Conservation (phyloP, 441 rosid genomes). For the Isatis lusitanica region DNA sequence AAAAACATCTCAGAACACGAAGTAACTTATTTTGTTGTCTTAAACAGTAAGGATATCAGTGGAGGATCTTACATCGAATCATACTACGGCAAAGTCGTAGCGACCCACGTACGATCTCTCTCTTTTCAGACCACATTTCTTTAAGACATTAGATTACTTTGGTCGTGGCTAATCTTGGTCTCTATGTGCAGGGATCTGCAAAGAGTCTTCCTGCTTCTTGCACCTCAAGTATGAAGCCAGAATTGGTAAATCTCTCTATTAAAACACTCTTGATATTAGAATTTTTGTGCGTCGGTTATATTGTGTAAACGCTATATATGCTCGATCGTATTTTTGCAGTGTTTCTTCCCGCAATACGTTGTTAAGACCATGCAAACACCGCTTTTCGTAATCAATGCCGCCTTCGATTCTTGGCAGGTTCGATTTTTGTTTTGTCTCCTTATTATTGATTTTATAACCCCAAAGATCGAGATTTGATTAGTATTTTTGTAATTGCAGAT, state of each 20-base stretch:
- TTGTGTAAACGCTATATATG: not conserved
- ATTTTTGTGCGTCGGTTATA: not conserved
- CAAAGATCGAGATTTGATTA: not conserved
- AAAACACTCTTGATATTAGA: not conserved
- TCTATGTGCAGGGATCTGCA: conserved; percentile 61
- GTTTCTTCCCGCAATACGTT: conserved; percentile 92
- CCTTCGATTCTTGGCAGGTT: conserved; percentile 98
- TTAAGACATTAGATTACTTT: not conserved
- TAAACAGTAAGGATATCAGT: conserved; percentile 69
- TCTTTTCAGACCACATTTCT: not conserved
- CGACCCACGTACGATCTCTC: conserved; percentile 55
- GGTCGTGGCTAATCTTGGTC: not conserved
- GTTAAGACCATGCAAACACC: conserved; percentile 63
- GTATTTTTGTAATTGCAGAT: conserved; percentile 42
- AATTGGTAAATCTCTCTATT: conserved; percentile 44
- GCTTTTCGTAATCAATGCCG: conserved; percentile 78
- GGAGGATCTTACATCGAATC: conserved; percentile 62
- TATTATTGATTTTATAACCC: not conserved
- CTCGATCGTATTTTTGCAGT: conserved; percentile 41
- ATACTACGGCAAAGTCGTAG: conserved; percentile 58
- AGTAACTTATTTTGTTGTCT: not conserved
- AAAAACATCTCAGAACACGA: not conserved
- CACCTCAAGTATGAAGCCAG: conserved; percentile 65
- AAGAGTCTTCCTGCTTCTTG: conserved; percentile 81
- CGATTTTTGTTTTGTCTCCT: conserved; percentile 10